These are phyloP conservation scores for Cystobasidium pallidum DNA, from an alignment of 1,284 basidiomycete species.

Conservation along the genomic window DNA sequence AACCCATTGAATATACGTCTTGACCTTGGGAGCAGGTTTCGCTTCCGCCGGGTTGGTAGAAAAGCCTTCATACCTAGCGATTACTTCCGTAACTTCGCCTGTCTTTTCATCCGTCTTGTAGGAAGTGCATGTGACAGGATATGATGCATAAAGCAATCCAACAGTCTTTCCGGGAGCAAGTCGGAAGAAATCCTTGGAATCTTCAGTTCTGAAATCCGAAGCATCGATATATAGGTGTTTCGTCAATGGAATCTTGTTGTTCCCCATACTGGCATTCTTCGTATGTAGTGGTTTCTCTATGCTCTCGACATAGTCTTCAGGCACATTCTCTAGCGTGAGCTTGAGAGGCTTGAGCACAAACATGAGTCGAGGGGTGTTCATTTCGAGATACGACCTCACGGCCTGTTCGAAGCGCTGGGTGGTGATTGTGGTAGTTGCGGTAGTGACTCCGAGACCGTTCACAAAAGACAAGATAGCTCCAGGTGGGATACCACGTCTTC, in stretches of 20 bases:
- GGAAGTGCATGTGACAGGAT: slow-evolving; percentile 90
- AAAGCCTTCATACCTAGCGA: slow-evolving; percentile 72
- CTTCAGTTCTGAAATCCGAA: slow-evolving; percentile 89
- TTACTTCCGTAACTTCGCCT: slow-evolving; percentile 76
- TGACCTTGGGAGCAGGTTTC: slow-evolving; percentile 68
- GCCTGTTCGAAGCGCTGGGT: slow-evolving; percentile 86
- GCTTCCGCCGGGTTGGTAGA: slow-evolving; percentile 45
- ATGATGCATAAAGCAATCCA: slow-evolving; percentile 92
- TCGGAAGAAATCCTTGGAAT: slow-evolving; percentile 95
- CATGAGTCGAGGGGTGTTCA: slow-evolving; percentile 81
- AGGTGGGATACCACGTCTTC: slow-evolving; percentile 91
- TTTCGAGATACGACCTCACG: slow-evolving; percentile 87
- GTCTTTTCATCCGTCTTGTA: slow-evolving; percentile 74
- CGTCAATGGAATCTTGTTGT: slow-evolving; percentile 81
- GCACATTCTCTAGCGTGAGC: slow-evolving; percentile 86
- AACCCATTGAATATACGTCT: slow-evolving; percentile 98
- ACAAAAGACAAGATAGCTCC: slow-evolving; percentile 94
- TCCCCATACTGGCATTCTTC: slow-evolving; percentile 86
- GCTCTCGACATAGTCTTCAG: slow-evolving; percentile 80
- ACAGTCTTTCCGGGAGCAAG: slow-evolving; percentile 96
- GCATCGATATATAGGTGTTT: slow-evolving; percentile 88
- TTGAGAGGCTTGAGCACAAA: slow-evolving; percentile 92
- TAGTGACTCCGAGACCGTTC: slow-evolving; percentile 88
- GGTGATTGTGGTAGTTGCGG: slow-evolving; percentile 80
- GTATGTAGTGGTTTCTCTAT: slow-evolving; percentile 93